Percentiles rank a stretch among this genome's conserved stretches.
phyloP scores from a whole-genome alignment of 139 green algal species.

The Chlorella sp. region DNA sequence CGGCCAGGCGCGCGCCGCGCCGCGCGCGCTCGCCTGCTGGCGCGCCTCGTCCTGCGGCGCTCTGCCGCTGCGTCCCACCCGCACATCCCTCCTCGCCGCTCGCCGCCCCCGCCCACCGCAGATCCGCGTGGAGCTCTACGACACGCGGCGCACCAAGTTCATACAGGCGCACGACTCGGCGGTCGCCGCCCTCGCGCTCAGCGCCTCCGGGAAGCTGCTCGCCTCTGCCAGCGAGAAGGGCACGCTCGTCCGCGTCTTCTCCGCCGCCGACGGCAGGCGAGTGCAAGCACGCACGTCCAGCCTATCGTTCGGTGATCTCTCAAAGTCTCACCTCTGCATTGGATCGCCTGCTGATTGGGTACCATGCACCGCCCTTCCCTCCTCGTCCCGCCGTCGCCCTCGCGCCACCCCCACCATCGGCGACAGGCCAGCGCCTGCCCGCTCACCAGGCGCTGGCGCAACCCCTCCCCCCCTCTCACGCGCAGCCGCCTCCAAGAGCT shows the following conservation, averaged over 20 bases:
- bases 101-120: constrained; percentile 27
- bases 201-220: constrained; percentile 82
- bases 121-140: constrained; percentile 95
- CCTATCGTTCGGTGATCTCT: too few species aligned
- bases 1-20: constrained; percentile 73
- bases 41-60: background rate
- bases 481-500: constrained; percentile 89
- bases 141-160: constrained; percentile 87
- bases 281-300: too few species aligned
- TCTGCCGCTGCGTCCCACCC: background rate
- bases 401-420: too few species aligned
- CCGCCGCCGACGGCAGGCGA: constrained; percentile 83
- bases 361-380: too few species aligned
- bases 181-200: constrained; percentile 79
- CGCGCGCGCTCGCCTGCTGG: background rate
- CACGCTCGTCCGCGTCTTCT: constrained; percentile 78
- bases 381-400: too few species aligned
- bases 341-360: too few species aligned
- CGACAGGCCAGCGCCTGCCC: too few species aligned
- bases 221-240: constrained; percentile 83
- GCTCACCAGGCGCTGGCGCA: too few species aligned
- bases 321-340: too few species aligned
- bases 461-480: too few species aligned
- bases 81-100: too few species aligned
- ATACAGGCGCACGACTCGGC: constrained; percentile 85